Evolutionary conservation across 768 basidiomycete genomes (phyloP).

Genomic region (Sistotremastrum niveocremeum): DNA sequence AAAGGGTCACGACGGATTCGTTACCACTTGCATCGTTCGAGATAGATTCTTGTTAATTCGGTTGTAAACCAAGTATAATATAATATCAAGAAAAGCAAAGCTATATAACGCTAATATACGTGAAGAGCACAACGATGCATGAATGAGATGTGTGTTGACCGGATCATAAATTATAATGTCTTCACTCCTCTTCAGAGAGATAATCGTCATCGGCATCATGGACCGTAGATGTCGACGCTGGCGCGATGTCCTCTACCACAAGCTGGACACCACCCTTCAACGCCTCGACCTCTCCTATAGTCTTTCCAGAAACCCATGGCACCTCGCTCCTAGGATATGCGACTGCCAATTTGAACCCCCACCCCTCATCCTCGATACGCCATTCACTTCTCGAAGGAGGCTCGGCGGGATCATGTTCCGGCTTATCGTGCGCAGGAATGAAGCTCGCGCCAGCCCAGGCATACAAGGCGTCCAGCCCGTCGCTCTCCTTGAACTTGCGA

Average conservation of each 20-base stretch:
- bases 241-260: slow-evolving; percentile 11
- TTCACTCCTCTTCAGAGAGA: no score
- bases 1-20: no score
- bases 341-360: slow-evolving; percentile 57
- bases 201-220: no score
- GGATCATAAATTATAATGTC: no score
- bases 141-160: no score
- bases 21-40: no score
- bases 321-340: slow-evolving; percentile 62
- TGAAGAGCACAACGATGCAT: no score
- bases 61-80: no score
- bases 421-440: slow-evolving; percentile 26
- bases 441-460: slow-evolving; percentile 56
- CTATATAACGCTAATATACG: no score
- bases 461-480: slow-evolving; percentile 52
- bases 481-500: slow-evolving; percentile 34
- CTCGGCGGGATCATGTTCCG: slow-evolving; percentile 27
- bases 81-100: no score
- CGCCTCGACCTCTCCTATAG: slow-evolving; percentile 10
- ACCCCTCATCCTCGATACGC: slow-evolving; percentile 36
- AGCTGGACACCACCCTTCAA: slow-evolving; percentile 17
- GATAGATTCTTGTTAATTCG: no score
- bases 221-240: no score
- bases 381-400: slow-evolving; percentile 28
- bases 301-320: slow-evolving; percentile 25